Conservation (phyloP, 2,329 filamentous ascomycete species). For the Pseudogymnoascus sp. region DNA sequence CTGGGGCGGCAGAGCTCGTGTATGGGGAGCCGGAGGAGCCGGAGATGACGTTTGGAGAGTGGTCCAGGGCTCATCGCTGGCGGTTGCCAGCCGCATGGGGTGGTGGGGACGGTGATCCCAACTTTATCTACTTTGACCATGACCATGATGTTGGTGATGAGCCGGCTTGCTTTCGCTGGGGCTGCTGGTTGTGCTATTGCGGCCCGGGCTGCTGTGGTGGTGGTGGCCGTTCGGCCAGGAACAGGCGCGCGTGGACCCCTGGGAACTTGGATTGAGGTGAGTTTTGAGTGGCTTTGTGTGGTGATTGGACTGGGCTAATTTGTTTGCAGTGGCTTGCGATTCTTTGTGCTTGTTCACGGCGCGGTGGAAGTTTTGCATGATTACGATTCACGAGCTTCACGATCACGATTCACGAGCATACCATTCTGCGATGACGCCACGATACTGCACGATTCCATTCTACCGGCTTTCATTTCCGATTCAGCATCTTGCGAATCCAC, state of each 20-base stretch:
- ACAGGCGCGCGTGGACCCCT: background rate
- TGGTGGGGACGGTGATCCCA: background rate
- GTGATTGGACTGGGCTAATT: background rate
- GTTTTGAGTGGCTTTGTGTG: background rate
- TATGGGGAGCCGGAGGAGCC: background rate
- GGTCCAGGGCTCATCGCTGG: background rate
- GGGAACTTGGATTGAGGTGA: background rate
- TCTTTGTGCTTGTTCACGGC: background rate
- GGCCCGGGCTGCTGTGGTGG: background rate
- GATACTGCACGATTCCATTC: background rate
- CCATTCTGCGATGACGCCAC: background rate
- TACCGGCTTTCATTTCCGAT: background rate
- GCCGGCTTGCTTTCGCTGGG: background rate
- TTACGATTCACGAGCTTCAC: background rate
- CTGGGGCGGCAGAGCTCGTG: background rate
- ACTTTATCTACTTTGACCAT: background rate
- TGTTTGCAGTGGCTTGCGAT: background rate
- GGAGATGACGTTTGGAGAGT: background rate
- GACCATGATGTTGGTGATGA: background rate
- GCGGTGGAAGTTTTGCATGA: background rate
- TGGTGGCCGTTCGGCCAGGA: background rate
- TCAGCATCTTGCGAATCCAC: background rate
- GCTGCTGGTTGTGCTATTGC: background rate
- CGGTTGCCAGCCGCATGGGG: background rate
- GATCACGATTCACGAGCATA: background rate